Evolutionary conservation across 2,329 filamentous ascomycete species (phyloP).

Genomic region (Rutstroemia sp.): DNA sequence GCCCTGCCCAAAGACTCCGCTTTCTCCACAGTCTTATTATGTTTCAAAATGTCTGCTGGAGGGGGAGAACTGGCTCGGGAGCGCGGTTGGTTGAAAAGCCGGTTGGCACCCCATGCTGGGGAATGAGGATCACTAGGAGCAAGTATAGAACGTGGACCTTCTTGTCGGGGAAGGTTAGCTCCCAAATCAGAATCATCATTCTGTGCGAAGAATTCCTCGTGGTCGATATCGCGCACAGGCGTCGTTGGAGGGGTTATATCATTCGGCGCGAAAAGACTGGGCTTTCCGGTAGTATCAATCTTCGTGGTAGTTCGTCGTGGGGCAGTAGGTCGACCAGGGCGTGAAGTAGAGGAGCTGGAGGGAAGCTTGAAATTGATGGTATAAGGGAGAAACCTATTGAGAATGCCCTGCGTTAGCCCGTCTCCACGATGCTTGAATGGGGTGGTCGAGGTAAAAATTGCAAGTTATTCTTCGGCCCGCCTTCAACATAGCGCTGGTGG

Average conservation of each 20-base stretch:
- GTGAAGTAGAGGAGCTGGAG: constrained; percentile 31
- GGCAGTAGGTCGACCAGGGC: constrained; percentile 13
- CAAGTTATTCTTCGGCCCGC: background rate
- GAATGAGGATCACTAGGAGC: constrained; percentile 69
- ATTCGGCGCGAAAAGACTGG: constrained; percentile 27
- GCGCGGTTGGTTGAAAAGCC: constrained; percentile 53
- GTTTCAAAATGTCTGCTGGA: constrained; percentile 68
- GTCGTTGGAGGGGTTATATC: constrained; percentile 29
- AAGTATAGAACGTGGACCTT: constrained; percentile 42
- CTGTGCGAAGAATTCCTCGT: constrained; percentile 46
- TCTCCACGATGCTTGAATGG: background rate
- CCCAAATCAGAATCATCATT: constrained; percentile 44
- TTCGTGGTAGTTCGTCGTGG: constrained; percentile 38
- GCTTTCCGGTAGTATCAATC: constrained; percentile 48
- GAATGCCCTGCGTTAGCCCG: background rate
- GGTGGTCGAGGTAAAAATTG: background rate
- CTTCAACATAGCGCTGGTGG: too few relatives aligned
- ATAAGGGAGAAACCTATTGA: constrained; percentile 75
- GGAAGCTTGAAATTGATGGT: constrained; percentile 80
- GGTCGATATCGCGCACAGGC: constrained; percentile 31
- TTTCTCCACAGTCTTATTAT: constrained; percentile 50
- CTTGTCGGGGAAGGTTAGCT: constrained; percentile 46
- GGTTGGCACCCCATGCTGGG: constrained; percentile 60
- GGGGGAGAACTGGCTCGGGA: constrained; percentile 69
- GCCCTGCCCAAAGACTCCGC: constrained; percentile 50